These are phyloP conservation scores for Microcos paniculata DNA, from an alignment of 345 rosid species.

Conservation along the genomic window DNA sequence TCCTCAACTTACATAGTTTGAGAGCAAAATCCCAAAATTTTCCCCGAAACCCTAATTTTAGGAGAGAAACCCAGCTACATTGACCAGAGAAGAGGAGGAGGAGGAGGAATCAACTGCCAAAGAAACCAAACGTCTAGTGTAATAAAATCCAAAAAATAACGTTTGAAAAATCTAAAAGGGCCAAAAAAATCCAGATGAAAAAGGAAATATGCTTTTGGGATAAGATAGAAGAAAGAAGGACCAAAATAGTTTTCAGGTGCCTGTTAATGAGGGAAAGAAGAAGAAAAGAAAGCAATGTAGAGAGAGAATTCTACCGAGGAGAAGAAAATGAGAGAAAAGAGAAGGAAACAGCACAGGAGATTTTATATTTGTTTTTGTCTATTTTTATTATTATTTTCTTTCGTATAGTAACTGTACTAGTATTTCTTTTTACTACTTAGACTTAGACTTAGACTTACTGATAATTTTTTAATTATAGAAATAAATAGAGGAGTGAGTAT, in stretches of 20 bases:
- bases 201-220: not conserved
- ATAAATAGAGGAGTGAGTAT: not conserved
- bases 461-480: not conserved
- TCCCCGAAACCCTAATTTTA: constrained; percentile 21
- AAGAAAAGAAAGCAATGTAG: not conserved
- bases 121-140: not conserved
- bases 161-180: not conserved
- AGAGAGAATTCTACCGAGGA: not conserved
- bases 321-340: not conserved
- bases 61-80: constrained; percentile 24
- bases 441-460: too few relatives aligned
- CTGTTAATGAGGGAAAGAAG: not conserved
- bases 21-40: constrained; percentile 8
- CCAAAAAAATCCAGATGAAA: not conserved
- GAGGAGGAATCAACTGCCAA: constrained; percentile 7
- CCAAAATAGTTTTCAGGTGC: not conserved
- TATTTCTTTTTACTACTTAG: too few relatives aligned
- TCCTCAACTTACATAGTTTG: constrained; percentile 12
- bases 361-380: not conserved
- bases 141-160: not conserved
- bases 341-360: not conserved
- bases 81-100: constrained; percentile 24
- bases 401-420: too few relatives aligned
- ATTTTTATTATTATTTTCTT: too few relatives aligned
- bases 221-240: not conserved